Base-by-base conservation (phyloP, 2,329 filamentous ascomycete species). In the Sarocladium oryzae region DNA sequence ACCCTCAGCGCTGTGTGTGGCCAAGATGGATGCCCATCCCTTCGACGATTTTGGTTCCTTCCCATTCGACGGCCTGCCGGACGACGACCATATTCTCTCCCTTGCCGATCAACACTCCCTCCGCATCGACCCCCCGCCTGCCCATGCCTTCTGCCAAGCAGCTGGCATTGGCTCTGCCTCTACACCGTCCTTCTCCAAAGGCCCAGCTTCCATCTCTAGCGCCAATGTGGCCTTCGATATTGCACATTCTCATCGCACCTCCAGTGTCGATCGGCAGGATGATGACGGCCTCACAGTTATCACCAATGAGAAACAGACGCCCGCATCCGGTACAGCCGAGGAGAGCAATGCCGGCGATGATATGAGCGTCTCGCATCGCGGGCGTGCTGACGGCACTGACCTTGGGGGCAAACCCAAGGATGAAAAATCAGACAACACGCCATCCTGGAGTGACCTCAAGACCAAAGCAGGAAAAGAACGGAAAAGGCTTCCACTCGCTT, bases 381-480 rank as follows among this genome's bases (percentile, higher is more conserved):
- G 66, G 16, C 69, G 70, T 24, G 70, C 68, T 30, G 79, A 82
- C 58, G 74, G 75, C 13, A 75, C 72, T n/a, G 79, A 82, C 50
- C 60, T 77, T 20, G 75, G 73, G 18, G 69, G 68, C 48, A 78
- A 77, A 59, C 59, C 67, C 30, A 82, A 79, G 61, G 79, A 82
- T 49, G 77, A 81, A 54, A 83, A 81, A 56, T 67, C 74, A 5
- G 80, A 81, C 9, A 40, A 52, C 49, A 72, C 76, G 8, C 83
- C 85, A 13, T 74, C 84, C 13, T 92, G 88, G 88, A 91, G 82
- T 59, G 88, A 92, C 63, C 73, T 91, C 56, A 92, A 92, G 67
- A 92, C 88, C 3, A 92, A 92, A 67, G 93, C 93, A 2, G 93
- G 93, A 15, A 99, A 97, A 67, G 93, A 97, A 66, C 82, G 93